phyloP scores from a whole-genome alignment of 345 rosid species.

The Nephelium lappaceum region DNA sequence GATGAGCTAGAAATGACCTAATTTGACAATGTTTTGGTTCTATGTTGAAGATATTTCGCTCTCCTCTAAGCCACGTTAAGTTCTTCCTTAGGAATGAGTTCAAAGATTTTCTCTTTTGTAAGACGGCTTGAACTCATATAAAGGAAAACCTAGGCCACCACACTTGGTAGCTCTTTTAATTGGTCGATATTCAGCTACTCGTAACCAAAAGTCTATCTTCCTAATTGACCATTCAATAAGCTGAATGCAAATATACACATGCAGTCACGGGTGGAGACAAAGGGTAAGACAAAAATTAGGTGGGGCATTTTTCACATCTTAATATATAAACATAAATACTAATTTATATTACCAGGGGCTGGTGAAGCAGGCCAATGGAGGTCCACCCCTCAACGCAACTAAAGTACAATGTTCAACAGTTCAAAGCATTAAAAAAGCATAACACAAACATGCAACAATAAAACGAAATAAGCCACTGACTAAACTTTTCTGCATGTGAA shows the following conservation, averaged over 20 bases:
- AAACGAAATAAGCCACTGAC: not conserved
- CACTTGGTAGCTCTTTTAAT: not conserved
- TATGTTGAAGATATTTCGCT: not conserved
- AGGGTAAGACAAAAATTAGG: not conserved
- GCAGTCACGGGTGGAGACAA: not conserved
- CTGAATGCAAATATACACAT: not conserved
- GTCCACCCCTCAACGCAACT: not conserved
- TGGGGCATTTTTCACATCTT: not conserved
- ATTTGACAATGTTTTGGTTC: not conserved
- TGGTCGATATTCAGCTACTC: slow-evolving; percentile 1
- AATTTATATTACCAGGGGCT: not conserved
- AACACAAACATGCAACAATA: not conserved
- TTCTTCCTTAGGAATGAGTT: not conserved
- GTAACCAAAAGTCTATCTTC: not conserved
- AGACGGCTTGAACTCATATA: not conserved
- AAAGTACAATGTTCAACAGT: not conserved
- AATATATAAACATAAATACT: not conserved
- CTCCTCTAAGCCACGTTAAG: not conserved
- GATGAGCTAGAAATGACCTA: not conserved
- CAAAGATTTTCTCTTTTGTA: not conserved
- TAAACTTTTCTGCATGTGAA: not conserved
- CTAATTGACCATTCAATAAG: not conserved
- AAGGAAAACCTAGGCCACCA: not conserved
- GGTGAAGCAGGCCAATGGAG: not conserved
- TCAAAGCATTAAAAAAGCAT: not conserved